Conservation (phyloP, 306 rosid genomes). For the Rubus parviflorus region DNA sequence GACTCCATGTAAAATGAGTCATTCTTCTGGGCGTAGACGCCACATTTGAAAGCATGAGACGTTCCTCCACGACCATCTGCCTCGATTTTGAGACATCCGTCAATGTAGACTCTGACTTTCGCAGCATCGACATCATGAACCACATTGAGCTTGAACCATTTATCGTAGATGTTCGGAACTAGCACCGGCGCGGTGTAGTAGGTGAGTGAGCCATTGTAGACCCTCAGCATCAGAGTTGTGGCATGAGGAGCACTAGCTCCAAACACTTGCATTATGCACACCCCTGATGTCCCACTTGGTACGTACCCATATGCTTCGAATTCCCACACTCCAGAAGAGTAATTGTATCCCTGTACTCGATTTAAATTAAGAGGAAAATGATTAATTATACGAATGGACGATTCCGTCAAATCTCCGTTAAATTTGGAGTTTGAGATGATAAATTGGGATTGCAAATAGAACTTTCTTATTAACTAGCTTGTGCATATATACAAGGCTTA, state of each 20-base stretch:
- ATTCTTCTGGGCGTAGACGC: conserved; percentile 25
- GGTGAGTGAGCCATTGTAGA: conserved; percentile 41
- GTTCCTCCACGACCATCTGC: conserved; percentile 39
- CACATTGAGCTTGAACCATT: conserved; percentile 45
- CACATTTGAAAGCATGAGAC: conserved; percentile 26
- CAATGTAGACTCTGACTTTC: conserved; percentile 39
- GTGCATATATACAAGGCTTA: neutral
- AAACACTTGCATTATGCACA: conserved; percentile 51
- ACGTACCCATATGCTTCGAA: conserved; percentile 53
- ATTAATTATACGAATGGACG: too few relatives aligned
- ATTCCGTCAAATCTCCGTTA: too few relatives aligned
- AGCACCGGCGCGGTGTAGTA: conserved; percentile 26
- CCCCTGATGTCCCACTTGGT: conserved; percentile 41
- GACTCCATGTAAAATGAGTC: conserved; percentile 25
- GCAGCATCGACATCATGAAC: conserved; percentile 46
- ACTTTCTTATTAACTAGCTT: too few relatives aligned
- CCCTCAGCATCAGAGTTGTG: conserved; percentile 41
- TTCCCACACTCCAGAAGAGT: conserved; percentile 49
- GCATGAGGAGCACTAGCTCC: conserved; percentile 38
- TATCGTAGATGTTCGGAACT: conserved; percentile 29
- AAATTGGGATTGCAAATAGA: too few relatives aligned
- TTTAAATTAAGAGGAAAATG: neutral
- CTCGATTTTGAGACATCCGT: conserved; percentile 22
- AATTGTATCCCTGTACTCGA: conserved; percentile 36
- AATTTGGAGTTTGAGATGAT: too few relatives aligned